These are phyloP conservation scores for Nelumbo lutea DNA, from an alignment of 164 flowering plant species.

Conservation along the genomic window DNA sequence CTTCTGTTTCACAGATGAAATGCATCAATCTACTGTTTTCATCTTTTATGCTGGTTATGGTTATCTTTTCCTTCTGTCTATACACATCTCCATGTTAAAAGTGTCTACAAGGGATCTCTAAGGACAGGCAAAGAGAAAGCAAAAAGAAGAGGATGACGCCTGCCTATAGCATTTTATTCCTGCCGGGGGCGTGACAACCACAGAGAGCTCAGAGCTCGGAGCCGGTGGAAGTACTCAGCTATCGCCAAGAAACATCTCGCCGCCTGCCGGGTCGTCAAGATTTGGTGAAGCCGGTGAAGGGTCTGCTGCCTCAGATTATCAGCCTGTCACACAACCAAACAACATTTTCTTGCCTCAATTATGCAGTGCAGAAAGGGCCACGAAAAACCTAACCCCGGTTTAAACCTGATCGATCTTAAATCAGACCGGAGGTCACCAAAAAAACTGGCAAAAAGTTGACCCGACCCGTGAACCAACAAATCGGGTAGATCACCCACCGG, in stretches of 20 bases:
- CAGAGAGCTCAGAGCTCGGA: conserved; percentile 24
- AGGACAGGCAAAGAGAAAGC: background rate
- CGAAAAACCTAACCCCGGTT: background rate
- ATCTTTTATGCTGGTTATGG: too few species aligned
- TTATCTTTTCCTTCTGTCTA: background rate
- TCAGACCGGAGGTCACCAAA: too few species aligned
- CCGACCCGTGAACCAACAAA: too few species aligned
- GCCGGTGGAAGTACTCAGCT: conserved; percentile 23
- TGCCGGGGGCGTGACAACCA: conserved; percentile 22
- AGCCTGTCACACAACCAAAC: conserved; percentile 10
- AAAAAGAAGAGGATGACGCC: background rate
- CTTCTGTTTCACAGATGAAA: background rate
- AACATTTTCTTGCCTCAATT: too few species aligned
- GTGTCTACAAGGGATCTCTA: background rate
- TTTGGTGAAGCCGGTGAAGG: conserved; percentile 15
- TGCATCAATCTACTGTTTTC: background rate
- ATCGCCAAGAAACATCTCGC: conserved; percentile 24
- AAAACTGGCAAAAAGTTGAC: too few species aligned
- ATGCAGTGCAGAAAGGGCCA: background rate
- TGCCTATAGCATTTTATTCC: background rate
- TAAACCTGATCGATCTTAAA: background rate
- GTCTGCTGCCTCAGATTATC: conserved; percentile 26
- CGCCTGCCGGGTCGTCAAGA: conserved; percentile 21
- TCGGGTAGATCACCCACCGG: too few species aligned
- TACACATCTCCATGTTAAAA: conserved; percentile 3